Base-by-base conservation (phyloP, 176 grass and related monocot species). In the Lolium multiflorum region DNA sequence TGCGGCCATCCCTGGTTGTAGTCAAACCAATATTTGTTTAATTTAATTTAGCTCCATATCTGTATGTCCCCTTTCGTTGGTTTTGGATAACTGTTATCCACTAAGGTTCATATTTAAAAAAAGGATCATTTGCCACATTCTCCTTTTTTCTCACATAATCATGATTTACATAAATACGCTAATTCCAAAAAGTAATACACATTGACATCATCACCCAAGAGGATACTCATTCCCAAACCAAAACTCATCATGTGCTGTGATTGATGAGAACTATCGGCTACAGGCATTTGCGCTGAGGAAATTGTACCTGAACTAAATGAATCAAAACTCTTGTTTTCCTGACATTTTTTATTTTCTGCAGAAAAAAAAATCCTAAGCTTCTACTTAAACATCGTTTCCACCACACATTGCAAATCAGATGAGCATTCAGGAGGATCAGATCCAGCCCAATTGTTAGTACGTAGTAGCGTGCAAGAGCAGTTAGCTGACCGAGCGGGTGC, bases 401-500 rank as follows among this genome's bases (percentile, higher is more conserved):
- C 10, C 22, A 82, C 43, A 13, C 41, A 51, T 61, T 24, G 56
- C 77, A 15, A 50, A 18, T 50, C 49, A 26, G 74, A n/a, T 50
- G 78, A 25, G 24, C n/a, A 3, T 39, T n/a, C 4, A 17, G 49
- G 13, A 51, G 47, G 10, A 60, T n/a, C 17, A 39, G 41, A 43
- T 21, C 26, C 61, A 76, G 17, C 8, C 46, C 20, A 11, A 35
- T 28, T 51, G 7, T 15, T 51, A 21, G 38, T 21, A 9, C 26
- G 11, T 4, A 85, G 35, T 46, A 63, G 6, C 25, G 71, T 78
- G 13, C 64, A 77, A 63, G 74, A 86, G 63, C 71, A 21, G 57
- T 6, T 21, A 43, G 73, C 80, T 63, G 81, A 97, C 96, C 96
- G 82, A 98, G 85, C 4, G 93, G 96, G 84, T 98, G 96, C 21